Percentiles rank a stretch among this genome's conserved stretches.
Conservation (phyloP, 306 rosid species). For the Inga oerstediana region DNA sequence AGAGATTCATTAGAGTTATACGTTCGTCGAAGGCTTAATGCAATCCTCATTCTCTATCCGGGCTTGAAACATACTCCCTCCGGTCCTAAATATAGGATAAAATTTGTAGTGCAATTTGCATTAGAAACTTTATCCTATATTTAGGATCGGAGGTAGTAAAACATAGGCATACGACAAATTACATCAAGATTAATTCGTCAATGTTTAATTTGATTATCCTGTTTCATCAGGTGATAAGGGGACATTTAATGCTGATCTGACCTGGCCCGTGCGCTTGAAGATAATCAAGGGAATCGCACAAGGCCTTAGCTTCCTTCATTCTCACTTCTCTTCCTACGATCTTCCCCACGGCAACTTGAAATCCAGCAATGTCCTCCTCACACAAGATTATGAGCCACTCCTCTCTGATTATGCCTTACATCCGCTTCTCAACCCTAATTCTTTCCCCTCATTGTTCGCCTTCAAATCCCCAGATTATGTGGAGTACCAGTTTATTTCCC, state of each 20-base stretch:
- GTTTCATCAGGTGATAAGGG: constrained; percentile 68
- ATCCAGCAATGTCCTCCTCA: constrained; percentile 79
- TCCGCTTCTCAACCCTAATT: constrained; percentile 60
- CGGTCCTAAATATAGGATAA: too few relatives aligned
- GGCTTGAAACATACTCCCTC: too few relatives aligned
- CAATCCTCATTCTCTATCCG: too few relatives aligned
- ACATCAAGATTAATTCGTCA: too few relatives aligned
- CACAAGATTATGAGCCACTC: constrained; percentile 67
- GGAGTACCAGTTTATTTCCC: constrained; percentile 55
- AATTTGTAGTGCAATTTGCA: too few relatives aligned
- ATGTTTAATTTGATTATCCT: neutral
- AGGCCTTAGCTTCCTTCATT: constrained; percentile 66
- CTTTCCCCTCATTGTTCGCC: constrained; percentile 67
- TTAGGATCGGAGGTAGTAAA: too few relatives aligned
- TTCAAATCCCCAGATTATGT: constrained; percentile 66
- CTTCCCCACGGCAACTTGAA: constrained; percentile 97
- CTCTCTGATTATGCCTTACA: constrained; percentile 77
- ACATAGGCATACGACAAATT: neutral
- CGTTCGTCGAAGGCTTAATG: too few relatives aligned
- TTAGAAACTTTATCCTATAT: too few relatives aligned
- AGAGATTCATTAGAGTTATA: too few relatives aligned
- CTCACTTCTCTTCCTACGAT: constrained; percentile 61
- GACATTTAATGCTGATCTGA: constrained; percentile 57
- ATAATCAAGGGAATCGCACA: constrained; percentile 70
- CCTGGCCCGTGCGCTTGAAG: constrained; percentile 77